Conservation (phyloP, 257 asterid species). For the Penstemon eatonii region DNA sequence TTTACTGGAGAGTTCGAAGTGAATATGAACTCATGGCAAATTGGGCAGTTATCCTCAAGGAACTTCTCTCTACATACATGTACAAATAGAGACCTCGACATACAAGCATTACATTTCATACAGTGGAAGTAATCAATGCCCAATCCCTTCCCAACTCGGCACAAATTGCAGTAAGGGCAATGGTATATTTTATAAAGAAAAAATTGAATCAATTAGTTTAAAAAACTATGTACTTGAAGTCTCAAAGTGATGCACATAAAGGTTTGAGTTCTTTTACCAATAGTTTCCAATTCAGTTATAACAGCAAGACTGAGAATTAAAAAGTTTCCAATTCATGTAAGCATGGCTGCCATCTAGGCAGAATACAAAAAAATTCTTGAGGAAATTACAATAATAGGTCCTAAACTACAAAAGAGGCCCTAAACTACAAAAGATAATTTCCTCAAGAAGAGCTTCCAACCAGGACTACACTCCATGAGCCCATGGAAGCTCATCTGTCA, state of each 20-base stretch:
- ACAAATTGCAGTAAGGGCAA: conserved; percentile 92
- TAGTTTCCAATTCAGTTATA: too few species aligned
- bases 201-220: neutral
- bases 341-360: conserved; percentile 3
- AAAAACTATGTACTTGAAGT: neutral
- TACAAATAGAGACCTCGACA: conserved; percentile 61
- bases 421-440: too few species aligned
- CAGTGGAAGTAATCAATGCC: conserved; percentile 85
- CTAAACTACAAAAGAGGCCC: too few species aligned
- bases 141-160: conserved; percentile 86
- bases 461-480: too few species aligned
- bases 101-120: conserved; percentile 94
- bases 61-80: conserved; percentile 84
- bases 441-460: too few species aligned
- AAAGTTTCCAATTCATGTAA: neutral
- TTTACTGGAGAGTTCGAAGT: conserved; percentile 77
- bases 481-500: too few species aligned
- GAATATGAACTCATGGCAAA: conserved; percentile 79
- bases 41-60: conserved; percentile 86
- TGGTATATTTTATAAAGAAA: conserved; percentile 51
- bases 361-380: too few species aligned
- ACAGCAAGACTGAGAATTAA: too few species aligned
- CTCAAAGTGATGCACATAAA: too few species aligned
- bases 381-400: too few species aligned
- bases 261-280: too few species aligned